These are phyloP conservation scores for Lepidium didymum DNA, from an alignment of 345 rosid species.

Conservation along the genomic window DNA sequence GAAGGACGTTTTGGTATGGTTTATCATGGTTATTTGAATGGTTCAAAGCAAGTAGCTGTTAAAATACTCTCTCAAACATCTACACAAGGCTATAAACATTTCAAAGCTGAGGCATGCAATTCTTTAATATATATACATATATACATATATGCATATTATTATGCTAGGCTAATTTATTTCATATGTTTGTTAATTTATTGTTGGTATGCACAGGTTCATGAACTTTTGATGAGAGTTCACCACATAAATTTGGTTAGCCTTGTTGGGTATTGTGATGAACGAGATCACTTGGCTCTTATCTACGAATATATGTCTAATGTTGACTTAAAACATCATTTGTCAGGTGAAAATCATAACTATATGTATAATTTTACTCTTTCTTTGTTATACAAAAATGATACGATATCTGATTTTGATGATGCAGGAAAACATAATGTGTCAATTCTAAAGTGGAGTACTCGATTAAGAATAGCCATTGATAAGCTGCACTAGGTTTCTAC, in stretches of 20 bases:
- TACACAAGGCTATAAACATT: conserved; percentile 4
- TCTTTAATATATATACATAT: not conserved
- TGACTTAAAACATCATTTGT: conserved; percentile 6
- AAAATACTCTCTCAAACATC: not conserved
- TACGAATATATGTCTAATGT: conserved; percentile 31
- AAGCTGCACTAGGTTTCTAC: conserved; percentile 10
- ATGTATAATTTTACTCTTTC: not conserved
- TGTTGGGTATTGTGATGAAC: conserved; percentile 32
- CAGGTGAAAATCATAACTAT: not conserved
- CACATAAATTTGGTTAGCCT: conserved; percentile 29
- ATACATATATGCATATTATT: too few relatives aligned
- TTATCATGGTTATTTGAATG: conserved; percentile 28
- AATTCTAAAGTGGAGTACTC: conserved; percentile 23
- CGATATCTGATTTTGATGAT: not conserved
- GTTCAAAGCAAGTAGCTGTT: conserved; percentile 1
- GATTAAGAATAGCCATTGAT: conserved; percentile 34
- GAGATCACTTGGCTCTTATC: conserved; percentile 22
- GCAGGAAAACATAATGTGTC: not conserved
- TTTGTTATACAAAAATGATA: not conserved
- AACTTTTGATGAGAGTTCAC: conserved; percentile 29
- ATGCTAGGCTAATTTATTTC: too few relatives aligned
- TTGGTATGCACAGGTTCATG: conserved; percentile 11
- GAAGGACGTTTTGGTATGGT: conserved; percentile 51
- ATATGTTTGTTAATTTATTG: too few relatives aligned
- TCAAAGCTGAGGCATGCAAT: conserved; percentile 4